Evolutionary conservation across 306 rosid genomes (phyloP).

Genomic region (Vicia villosa): DNA sequence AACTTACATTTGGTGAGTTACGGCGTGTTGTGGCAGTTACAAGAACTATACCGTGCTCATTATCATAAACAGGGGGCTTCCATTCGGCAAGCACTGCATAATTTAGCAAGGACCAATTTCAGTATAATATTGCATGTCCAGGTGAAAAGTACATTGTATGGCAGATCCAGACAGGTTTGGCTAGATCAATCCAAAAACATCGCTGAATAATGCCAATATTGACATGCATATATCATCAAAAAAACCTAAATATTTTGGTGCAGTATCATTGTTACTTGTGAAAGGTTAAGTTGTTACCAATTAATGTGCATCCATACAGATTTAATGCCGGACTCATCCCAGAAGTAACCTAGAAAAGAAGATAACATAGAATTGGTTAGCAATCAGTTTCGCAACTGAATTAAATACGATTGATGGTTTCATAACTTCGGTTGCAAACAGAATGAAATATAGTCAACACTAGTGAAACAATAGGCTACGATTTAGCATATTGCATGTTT

Average conservation of each 20-base stretch:
- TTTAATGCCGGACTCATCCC: slow-evolving; percentile 85
- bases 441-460: slow-evolving; percentile 19
- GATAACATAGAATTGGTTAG: slow-evolving; percentile 7
- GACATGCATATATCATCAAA: slow-evolving; percentile 13
- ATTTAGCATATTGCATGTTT: slow-evolving; percentile 3
- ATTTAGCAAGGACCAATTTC: slow-evolving; percentile 27
- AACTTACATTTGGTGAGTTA: slow-evolving; percentile 36
- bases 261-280: slow-evolving; percentile 7
- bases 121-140: slow-evolving; percentile 12
- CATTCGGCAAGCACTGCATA: slow-evolving; percentile 41
- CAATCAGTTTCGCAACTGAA: neutral
- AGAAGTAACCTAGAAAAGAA: slow-evolving; percentile 70
- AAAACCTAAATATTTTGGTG: neutral
- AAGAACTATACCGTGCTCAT: slow-evolving; percentile 30
- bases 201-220: slow-evolving; percentile 10
- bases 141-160: neutral
- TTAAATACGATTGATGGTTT: slow-evolving; percentile 12
- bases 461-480: slow-evolving; percentile 8
- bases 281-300: slow-evolving; percentile 54
- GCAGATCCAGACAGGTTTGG: too few relatives aligned
- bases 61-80: slow-evolving; percentile 38
- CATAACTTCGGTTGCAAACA: neutral
- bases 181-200: neutral
- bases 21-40: slow-evolving; percentile 33
- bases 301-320: slow-evolving; percentile 84